phyloP scores from a whole-genome alignment of 2,329 filamentous ascomycete genomes.

The Curvularia verruculosa region DNA sequence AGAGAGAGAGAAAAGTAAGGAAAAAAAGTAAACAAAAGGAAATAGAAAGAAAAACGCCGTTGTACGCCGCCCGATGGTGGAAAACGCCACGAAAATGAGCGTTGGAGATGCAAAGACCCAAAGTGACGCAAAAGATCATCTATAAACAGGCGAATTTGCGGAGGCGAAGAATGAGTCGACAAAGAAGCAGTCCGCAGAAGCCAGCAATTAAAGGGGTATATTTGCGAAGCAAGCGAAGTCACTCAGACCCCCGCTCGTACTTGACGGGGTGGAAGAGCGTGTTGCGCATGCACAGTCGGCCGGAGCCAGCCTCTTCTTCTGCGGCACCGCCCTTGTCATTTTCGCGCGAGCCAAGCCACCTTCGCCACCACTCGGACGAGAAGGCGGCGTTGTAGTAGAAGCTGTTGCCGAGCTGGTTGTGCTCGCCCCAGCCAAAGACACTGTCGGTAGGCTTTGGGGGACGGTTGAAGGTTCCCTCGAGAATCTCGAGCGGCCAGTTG shows the following conservation, averaged over 20 bases:
- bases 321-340: slow-evolving; percentile 52
- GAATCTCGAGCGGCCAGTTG: slow-evolving; percentile 63
- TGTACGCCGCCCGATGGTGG: slow-evolving; percentile 44
- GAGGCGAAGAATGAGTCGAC: slow-evolving; percentile 22
- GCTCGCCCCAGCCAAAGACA: slow-evolving; percentile 59
- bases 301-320: slow-evolving; percentile 53
- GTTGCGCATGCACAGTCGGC: slow-evolving; percentile 55
- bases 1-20: background rate
- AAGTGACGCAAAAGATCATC: slow-evolving; percentile 25
- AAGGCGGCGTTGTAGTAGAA: slow-evolving; percentile 61
- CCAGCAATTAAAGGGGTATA: slow-evolving; percentile 35
- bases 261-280: slow-evolving; percentile 58
- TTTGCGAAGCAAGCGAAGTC: slow-evolving; percentile 26
- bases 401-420: slow-evolving; percentile 58
- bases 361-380: slow-evolving; percentile 55
- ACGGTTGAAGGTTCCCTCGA: slow-evolving; percentile 58
- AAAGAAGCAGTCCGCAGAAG: slow-evolving; percentile 21
- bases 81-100: slow-evolving; percentile 15
- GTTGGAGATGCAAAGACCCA: slow-evolving; percentile 35
- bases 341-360: slow-evolving; percentile 57
- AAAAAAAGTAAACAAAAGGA: background rate
- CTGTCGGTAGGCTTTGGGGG: slow-evolving; percentile 53
- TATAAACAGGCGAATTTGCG: slow-evolving; percentile 27
- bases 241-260: slow-evolving; percentile 51
- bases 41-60: slow-evolving; percentile 36